Evolutionary conservation across 169 alveolate genomes (phyloP), one percentile per base, ranked within the genome.

Genomic region (Plasmodium knowlesi): DNA sequence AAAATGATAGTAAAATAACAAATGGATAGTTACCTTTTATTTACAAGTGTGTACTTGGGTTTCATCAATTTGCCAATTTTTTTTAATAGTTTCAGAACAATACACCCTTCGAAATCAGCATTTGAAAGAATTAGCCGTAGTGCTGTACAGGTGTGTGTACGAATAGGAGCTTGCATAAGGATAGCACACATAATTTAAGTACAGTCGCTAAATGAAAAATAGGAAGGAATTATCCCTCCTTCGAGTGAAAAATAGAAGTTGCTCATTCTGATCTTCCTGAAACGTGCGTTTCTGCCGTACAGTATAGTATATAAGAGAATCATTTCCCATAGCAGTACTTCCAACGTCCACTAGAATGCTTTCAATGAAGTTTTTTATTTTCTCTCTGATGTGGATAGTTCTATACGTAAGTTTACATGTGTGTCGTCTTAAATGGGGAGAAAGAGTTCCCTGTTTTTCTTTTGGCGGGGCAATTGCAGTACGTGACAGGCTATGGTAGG

Each of bases 311-410:
- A 61, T 32, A 79, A 79, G 25, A 67, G 22, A 67, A 67, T 6
- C 39, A 9, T 2, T 67, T 67, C 37, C 37, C 16, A 25, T 79
- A 41, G 39, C 54, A 39, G n/a, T 67, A 81, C 46, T 28, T 12
- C 28, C 37, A 22, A 53, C 41, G 32, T 39, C 80, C 22, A 54
- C 16, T 32, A 86, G 2, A 53, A 86, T 86, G 93, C 41, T 28
- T 41, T 86, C 93, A 46, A n/a, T 86, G 19, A 86, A 70, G 50
- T 70, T 74, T 70, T 86, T 86, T 34, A n/a, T 86, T 53, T 86
- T 74, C 25, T 39, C 46, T 39, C 25, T 78, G 6, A 76, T 76
- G 53, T 86, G 93, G 93, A 37, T 86, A 74, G 46, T 76, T 50
- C 32, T 86, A 34, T 86, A 78, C 39, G 93, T 86, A 86, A 50